Base-by-base conservation (phyloP, 1,139 yeast genomes). In the Tardiomyces depauwii region DNA sequence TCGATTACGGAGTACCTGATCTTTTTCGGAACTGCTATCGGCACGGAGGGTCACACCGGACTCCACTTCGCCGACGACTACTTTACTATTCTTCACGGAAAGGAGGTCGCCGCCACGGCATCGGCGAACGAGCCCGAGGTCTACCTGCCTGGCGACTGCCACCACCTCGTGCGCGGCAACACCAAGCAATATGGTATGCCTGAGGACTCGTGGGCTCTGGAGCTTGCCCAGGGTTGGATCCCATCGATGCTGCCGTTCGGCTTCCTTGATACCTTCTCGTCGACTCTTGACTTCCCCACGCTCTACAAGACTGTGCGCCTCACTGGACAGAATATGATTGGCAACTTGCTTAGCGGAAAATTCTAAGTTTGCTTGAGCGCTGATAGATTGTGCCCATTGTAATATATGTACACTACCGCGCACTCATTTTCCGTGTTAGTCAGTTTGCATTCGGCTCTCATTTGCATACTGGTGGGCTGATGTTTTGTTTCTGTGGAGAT, bases 191-290 rank as follows among this genome's bases (percentile, higher is more conserved):
- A 93, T 64, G 57, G 79, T 33, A 86, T 91, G 95, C 82, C 86
- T 1, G 65, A 76, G 40, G 93, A 82, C 33, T 72, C 86, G 0
- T 89, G 80, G 67, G 96, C 98, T 6, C 71, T 91, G 56, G 98
- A 91, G 64, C 75, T 91, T 60, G 98, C 98, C 7, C 98, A 91
- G 70, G 98, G 98, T 48, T 91, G 96, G 94, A 86, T 91, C 55
- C 98, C 98, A 33, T 82, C 93, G 45, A 91, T 91, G 98, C 74
- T 93, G 53, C 96, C 97, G 18, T 93, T 91, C 63, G 98, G 98
- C 0, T 78, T 91, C 65, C 70, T 86, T 49, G 95, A 87, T 61
- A 78, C 83, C 6, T 61, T 84, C 49, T 74, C 82, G 46, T 82
- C 94, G 41, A 91, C 97, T 13, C 66, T 88, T 56, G 98, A 91